These are phyloP conservation scores for Condylostoma magnum DNA, from an alignment of 169 alveolate genomes.

Conservation along the genomic window DNA sequence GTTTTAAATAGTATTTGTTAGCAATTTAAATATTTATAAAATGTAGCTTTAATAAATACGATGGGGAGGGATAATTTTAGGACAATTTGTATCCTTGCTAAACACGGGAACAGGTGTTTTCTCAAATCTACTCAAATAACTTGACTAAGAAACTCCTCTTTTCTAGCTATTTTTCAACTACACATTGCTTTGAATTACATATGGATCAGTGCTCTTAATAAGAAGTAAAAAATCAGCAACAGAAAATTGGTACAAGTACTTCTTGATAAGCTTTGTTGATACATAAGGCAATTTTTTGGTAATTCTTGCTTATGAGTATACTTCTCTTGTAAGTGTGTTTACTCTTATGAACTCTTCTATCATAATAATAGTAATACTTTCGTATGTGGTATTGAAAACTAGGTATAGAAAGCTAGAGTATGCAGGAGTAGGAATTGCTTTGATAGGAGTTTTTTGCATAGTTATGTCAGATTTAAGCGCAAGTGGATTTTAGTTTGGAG, in stretches of 20 bases:
- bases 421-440: constrained; percentile 16
- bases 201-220: background rate
- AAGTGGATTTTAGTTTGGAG: background rate
- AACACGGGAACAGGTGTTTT: constrained; percentile 2
- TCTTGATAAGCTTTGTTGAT: background rate
- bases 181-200: background rate
- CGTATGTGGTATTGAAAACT: background rate
- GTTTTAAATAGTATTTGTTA: no score
- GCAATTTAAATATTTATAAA: no score
- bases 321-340: background rate
- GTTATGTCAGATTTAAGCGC: constrained; percentile 1
- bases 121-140: background rate
- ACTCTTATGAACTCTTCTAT: constrained; percentile 12
- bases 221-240: background rate
- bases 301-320: background rate
- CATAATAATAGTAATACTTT: background rate
- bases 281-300: constrained; percentile 13
- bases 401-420: background rate
- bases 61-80: no score
- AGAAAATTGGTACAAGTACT: background rate
- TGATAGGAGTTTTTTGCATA: background rate
- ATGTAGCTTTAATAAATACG: no score
- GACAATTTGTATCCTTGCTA: constrained; percentile 11
- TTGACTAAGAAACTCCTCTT: background rate
- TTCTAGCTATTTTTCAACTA: background rate